phyloP scores from a whole-genome alignment of 2,329 filamentous ascomycete species.

The Fusarium sp. region DNA sequence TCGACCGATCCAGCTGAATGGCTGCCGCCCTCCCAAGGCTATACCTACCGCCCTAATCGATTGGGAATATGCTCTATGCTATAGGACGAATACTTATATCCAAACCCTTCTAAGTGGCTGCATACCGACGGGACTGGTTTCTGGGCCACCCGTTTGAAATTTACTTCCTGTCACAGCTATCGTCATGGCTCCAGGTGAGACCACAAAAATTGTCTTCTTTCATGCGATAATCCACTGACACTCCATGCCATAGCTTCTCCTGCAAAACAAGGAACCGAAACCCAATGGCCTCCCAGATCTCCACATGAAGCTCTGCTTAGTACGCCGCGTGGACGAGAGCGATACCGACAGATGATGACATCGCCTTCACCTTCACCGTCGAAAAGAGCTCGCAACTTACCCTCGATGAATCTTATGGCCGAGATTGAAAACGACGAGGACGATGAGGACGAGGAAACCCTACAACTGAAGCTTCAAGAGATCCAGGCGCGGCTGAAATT shows the following conservation, averaged over 20 bases:
- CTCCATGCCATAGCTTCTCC: constrained; percentile 36
- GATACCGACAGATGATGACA: constrained; percentile 72
- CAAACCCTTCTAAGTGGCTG: constrained; percentile 21
- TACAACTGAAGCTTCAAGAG: constrained; percentile 85
- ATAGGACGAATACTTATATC: constrained; percentile 11
- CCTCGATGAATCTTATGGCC: constrained; percentile 45
- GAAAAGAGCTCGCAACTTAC: constrained; percentile 37
- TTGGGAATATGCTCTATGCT: constrained; percentile 37
- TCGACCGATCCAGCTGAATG: constrained; percentile 30
- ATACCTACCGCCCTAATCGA: constrained; percentile 26
- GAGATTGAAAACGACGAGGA: constrained; percentile 60
- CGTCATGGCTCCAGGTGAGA: constrained; percentile 44
- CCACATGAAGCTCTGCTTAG: constrained; percentile 71
- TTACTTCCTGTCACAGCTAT: constrained; percentile 20
- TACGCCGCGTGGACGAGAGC: constrained; percentile 82
- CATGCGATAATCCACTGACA: constrained; percentile 20
- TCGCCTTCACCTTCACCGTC: constrained; percentile 75
- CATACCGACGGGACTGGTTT: constrained; percentile 27
- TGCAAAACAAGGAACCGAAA: constrained; percentile 55
- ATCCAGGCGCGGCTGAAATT: constrained; percentile 89
- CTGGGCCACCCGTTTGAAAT: constrained; percentile 19
- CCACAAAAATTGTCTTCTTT: neutral
- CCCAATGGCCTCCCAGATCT: constrained; percentile 73
- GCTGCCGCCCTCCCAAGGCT: constrained; percentile 21
- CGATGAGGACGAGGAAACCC: constrained; percentile 87